Percentiles rank a stretch among this genome's conserved stretches.
Evolutionary conservation across 2,329 filamentous ascomycete genomes (phyloP).

Genomic region (Boeremia exigua): DNA sequence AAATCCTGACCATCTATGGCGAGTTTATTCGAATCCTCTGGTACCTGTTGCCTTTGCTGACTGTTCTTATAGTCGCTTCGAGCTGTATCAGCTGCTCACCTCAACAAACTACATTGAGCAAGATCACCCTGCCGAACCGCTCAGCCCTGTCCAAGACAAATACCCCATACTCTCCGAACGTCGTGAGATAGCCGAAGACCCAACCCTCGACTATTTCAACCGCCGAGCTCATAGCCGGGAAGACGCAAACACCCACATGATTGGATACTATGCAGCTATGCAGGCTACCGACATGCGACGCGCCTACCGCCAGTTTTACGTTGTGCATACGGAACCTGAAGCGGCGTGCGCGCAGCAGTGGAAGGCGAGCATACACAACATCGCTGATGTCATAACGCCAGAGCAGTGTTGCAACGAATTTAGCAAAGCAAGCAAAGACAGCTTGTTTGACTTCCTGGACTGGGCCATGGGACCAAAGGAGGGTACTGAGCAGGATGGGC

Average conservation of each 20-base stretch:
- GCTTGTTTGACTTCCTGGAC: constrained; percentile 39
- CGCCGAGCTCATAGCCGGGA: constrained; percentile 24
- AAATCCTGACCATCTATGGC: constrained; percentile 27
- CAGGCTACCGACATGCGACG: constrained; percentile 28
- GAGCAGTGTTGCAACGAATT: constrained; percentile 35
- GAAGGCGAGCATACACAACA: constrained; percentile 30
- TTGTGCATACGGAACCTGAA: constrained; percentile 39
- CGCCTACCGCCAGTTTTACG: constrained; percentile 39
- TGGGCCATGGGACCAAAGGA: constrained; percentile 25
- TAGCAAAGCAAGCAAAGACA: constrained; percentile 21
- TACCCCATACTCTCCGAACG: constrained; percentile 41
- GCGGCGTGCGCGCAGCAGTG: constrained; percentile 25
- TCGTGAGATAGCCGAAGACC: constrained; percentile 22
- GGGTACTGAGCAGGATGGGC: not conserved
- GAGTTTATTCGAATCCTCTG: not conserved
- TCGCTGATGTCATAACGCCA: constrained; percentile 39
- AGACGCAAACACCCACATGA: constrained; percentile 35
- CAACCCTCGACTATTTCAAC: constrained; percentile 34
- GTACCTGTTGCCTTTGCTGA: not conserved
- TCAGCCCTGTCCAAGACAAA: constrained; percentile 28
- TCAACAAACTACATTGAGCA: constrained; percentile 35
- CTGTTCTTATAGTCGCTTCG: constrained; percentile 17
- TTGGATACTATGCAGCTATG: constrained; percentile 33
- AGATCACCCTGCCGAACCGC: constrained; percentile 19
- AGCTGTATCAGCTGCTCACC: constrained; percentile 35